These are phyloP conservation scores for Litchi chinensis DNA, from an alignment of 345 rosid species.

Conservation along the genomic window DNA sequence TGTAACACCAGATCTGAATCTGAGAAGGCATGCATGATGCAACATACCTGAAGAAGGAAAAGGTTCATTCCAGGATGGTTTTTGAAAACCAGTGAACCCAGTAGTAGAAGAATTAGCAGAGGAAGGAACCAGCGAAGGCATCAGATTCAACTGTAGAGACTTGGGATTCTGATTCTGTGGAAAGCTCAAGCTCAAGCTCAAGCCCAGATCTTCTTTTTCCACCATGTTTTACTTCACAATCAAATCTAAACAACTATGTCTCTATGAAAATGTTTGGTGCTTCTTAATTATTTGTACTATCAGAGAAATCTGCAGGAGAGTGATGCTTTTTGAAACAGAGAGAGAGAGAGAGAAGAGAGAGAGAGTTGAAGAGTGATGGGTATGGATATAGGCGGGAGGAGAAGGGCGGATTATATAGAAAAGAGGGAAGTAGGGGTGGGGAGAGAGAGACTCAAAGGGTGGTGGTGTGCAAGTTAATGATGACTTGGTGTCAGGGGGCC, in stretches of 20 bases:
- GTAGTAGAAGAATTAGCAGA: constrained; percentile 43
- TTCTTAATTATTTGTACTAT: neutral
- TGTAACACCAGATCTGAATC: constrained; percentile 29
- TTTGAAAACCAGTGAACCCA: constrained; percentile 31
- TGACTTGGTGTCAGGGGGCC: constrained; percentile 56
- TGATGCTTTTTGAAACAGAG: neutral
- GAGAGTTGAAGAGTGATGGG: constrained; percentile 2
- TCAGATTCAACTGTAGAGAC: constrained; percentile 59
- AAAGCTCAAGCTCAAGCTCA: constrained; percentile 71
- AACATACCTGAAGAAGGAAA: constrained; percentile 53
- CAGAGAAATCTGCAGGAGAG: neutral
- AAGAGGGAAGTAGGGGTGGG: constrained; percentile 3
- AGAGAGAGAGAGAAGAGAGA: constrained; percentile 19
- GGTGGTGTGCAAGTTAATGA: constrained; percentile 48
- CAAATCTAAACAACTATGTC: neutral
- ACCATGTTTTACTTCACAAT: constrained; percentile 31
- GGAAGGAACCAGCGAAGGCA: constrained; percentile 37
- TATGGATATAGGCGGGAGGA: neutral
- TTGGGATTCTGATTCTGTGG: constrained; percentile 37
- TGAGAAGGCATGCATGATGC: neutral
- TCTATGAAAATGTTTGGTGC: neutral
- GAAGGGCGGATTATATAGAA: constrained; percentile 53
- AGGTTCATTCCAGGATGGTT: constrained; percentile 60
- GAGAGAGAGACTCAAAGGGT: neutral
- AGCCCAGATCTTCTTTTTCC: constrained; percentile 83